Evolutionary conservation across 225 moss, liverwort and hornwort genomes (phyloP).

Genomic region (Marchantia paleacea): DNA sequence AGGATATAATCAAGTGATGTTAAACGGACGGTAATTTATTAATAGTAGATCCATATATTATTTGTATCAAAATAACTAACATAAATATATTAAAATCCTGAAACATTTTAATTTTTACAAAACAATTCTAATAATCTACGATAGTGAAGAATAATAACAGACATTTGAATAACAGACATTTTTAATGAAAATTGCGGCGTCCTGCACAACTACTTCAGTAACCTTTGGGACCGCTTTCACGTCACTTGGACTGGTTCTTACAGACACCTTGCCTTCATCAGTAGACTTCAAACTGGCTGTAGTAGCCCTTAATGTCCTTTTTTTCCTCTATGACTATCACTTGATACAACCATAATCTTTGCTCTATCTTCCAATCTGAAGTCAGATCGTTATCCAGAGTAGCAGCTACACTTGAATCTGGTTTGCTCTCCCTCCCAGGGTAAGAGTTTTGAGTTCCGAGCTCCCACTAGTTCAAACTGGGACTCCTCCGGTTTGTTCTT

Average conservation of each 20-base stretch:
- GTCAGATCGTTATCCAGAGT: conserved; percentile 31
- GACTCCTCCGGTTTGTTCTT: conserved; percentile 27
- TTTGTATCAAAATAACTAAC: too few species aligned
- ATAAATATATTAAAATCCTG: too few species aligned
- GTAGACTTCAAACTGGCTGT: conserved; percentile 27
- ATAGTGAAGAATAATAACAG: too few species aligned
- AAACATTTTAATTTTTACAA: too few species aligned
- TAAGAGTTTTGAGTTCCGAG: conserved; percentile 7
- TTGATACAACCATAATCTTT: background rate
- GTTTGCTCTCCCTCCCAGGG: conserved; percentile 23
- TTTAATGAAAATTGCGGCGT: too few species aligned
- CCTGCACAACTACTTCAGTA: conserved; percentile 44
- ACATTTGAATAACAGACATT: too few species aligned
- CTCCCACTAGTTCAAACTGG: conserved; percentile 14
- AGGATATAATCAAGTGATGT: too few species aligned
- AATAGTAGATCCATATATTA: too few species aligned
- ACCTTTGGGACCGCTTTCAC: conserved; percentile 39
- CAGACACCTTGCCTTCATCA: conserved; percentile 35
- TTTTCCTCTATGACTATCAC: conserved; percentile 29
- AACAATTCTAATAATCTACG: too few species aligned
- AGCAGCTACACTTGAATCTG: background rate
- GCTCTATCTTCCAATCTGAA: conserved; percentile 24
- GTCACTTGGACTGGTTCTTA: conserved; percentile 44
- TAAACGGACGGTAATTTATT: too few species aligned
- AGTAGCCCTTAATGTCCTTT: conserved; percentile 31